Percentiles rank a stretch among this genome's conserved stretches.
These are phyloP conservation scores for Pseudognaphalium luteoalbum DNA, from an alignment of 129 eudicot genomes.

Conservation along the genomic window DNA sequence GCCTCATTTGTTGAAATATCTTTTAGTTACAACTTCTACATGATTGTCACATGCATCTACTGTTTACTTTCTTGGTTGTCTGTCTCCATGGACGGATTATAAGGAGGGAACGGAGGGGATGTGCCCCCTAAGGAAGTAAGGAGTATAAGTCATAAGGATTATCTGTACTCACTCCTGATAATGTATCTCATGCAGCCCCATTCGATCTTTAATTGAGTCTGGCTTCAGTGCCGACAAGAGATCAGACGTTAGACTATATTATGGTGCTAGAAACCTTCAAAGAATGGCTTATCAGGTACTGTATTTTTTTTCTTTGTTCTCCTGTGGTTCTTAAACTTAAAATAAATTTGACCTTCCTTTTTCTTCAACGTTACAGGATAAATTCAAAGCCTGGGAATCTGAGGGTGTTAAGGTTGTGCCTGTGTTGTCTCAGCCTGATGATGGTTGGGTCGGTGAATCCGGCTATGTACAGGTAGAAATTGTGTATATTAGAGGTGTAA, in stretches of 20 bases:
- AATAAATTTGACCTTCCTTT: slow-evolving; percentile 23
- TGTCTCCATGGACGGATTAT: background rate
- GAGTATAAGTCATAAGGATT: background rate
- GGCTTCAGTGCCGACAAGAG: slow-evolving; percentile 85
- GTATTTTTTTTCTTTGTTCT: background rate
- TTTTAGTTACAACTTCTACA: background rate
- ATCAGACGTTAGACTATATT: slow-evolving; percentile 86
- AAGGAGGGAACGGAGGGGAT: no score
- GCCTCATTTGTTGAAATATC: slow-evolving; percentile 7
- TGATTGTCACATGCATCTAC: background rate
- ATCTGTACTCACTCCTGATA: slow-evolving; percentile 14
- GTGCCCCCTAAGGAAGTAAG: no score
- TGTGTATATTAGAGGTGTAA: background rate
- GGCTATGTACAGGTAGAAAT: slow-evolving; percentile 80
- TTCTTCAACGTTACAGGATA: slow-evolving; percentile 52
- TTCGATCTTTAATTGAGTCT: slow-evolving; percentile 83
- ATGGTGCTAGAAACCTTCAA: slow-evolving; percentile 84
- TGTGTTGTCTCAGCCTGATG: slow-evolving; percentile 81
- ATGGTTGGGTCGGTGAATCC: slow-evolving; percentile 73
- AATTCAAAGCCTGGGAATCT: slow-evolving; percentile 85
- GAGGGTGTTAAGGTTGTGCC: slow-evolving; percentile 79
- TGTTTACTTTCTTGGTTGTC: background rate
- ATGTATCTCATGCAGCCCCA: slow-evolving; percentile 62
- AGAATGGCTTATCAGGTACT: slow-evolving; percentile 96
- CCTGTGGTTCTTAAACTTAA: background rate